Evolutionary conservation across 2,329 filamentous ascomycete genomes (phyloP).

Genomic region (Arthrobotrys megalospora): DNA sequence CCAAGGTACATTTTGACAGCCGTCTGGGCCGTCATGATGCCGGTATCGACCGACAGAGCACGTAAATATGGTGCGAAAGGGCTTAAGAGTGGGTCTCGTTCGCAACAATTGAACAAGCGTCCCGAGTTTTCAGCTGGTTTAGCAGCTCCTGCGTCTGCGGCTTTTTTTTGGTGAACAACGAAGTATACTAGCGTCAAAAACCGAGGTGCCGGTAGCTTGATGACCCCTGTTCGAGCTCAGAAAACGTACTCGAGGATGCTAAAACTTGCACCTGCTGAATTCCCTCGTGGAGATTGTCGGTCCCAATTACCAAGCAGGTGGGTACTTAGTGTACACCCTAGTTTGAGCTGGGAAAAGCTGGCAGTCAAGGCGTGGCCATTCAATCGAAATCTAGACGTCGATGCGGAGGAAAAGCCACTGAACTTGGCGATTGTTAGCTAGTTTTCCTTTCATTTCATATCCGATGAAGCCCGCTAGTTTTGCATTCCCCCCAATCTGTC

Average conservation of each 20-base stretch:
- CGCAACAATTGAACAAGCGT: background rate
- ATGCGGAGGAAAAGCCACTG: constrained; percentile 10
- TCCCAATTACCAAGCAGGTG: constrained; percentile 57
- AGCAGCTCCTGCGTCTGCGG: constrained; percentile 38
- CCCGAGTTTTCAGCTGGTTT: background rate
- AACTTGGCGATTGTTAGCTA: constrained; percentile 13
- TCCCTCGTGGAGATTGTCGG: constrained; percentile 8
- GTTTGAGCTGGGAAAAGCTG: constrained; percentile 20
- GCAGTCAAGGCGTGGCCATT: background rate
- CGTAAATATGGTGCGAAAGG: constrained; percentile 4
- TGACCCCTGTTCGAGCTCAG: constrained; percentile 1
- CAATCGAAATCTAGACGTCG: constrained; percentile 2
- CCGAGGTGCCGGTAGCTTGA: constrained; percentile 1
- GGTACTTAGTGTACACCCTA: constrained; percentile 20
- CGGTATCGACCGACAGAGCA: constrained; percentile 6
- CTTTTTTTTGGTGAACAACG: constrained; percentile 9
- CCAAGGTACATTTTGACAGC: constrained; percentile 5
- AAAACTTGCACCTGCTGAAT: background rate
- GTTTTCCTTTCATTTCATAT: constrained; percentile 9
- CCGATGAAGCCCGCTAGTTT: background rate
- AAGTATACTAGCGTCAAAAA: constrained; percentile 7
- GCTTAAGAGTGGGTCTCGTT: background rate
- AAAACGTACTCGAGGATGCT: background rate
- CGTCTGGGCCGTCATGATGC: background rate
- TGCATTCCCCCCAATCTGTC: background rate